Evolutionary conservation across 1,284 basidiomycete species (phyloP).

Genomic region (Ceratobasidium sp.): DNA sequence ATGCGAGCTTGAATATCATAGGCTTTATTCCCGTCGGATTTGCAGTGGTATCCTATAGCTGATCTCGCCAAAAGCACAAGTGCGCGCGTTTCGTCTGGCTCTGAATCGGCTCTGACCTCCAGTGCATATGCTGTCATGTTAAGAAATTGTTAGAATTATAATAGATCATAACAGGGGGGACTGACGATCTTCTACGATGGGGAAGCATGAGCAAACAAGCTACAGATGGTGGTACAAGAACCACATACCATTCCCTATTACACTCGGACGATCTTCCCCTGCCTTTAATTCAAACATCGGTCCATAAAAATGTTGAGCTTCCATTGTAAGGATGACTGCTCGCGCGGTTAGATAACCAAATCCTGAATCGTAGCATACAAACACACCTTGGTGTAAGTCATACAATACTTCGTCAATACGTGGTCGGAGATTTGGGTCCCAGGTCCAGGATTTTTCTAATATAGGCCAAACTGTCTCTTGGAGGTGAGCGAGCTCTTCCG

Average conservation of each 20-base stretch:
- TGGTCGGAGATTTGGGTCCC: background rate
- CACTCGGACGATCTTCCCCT: slow-evolving; percentile 17
- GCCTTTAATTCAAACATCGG: slow-evolving; percentile 1
- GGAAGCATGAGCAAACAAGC: background rate
- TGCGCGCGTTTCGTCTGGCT: background rate
- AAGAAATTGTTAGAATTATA: background rate
- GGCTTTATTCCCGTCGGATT: background rate
- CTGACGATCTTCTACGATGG: slow-evolving; percentile 24
- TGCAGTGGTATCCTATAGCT: slow-evolving; percentile 20
- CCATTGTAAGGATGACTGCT: slow-evolving; percentile 12
- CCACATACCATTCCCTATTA: slow-evolving; percentile 27
- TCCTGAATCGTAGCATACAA: background rate
- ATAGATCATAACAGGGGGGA: background rate
- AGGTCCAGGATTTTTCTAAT: slow-evolving; percentile 18
- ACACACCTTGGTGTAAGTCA: slow-evolving; percentile 12
- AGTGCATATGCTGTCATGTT: slow-evolving; percentile 1
- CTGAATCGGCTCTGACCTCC: slow-evolving; percentile 6
- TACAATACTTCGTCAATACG: background rate
- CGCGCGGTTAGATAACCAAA: background rate
- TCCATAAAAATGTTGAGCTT: slow-evolving; percentile 9
- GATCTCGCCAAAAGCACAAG: background rate
- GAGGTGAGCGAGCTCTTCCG: slow-evolving; percentile 14
- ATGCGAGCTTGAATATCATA: slow-evolving; percentile 14
- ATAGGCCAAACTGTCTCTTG: slow-evolving; percentile 24
- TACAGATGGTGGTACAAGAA: background rate